Evolutionary conservation across 305 asterid species (phyloP), one percentile per base, ranked within the genome.

Genomic region (Fraxinus sp.): DNA sequence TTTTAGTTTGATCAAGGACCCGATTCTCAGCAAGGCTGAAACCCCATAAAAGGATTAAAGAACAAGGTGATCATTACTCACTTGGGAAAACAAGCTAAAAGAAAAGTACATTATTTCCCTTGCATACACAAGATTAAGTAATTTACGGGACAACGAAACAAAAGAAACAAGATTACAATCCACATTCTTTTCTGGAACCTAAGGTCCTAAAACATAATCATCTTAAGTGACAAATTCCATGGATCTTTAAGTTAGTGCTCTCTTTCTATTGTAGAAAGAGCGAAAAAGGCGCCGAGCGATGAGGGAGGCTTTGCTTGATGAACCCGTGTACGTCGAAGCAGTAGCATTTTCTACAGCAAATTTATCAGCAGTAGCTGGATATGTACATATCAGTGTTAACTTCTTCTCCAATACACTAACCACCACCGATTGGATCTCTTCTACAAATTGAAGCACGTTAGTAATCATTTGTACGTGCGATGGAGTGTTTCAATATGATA

Each of bases 391-490:
- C 72, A 94, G 87, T 1, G 93, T 91, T 0, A 94, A 90, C 86
- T 85, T 93, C 87, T 94, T 94, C 85, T 93, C 94, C 83, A 89
- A 8, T 80, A 94, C 90, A 85, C 94, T 91, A 39, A 91, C 84
- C 92, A 89, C 87, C 89, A 93, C 89, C 1, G 97, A 89, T 75
- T 93, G 91, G 39, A 92, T 90, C 78, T 92, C 97, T 26, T 91
- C 97, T 94, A 84, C 57, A 30, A 81, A 59, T n/a, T 70, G 41
- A 70, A 28, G 14, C 39, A 70, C n/a, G 16, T 22, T 68, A 37
- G 6, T 26, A 37, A 46, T 37, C 2, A 3, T 80, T 14, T 30
- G 0, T 10, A 46, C 6, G 0, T 24, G 37, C 14, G 13, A 71
- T 26, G 0, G 20, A 24, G 30, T 24, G 35, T n/a, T 18, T 59